phyloP scores from a whole-genome alignment of 768 basidiomycete species.

The Suillus lakei region DNA sequence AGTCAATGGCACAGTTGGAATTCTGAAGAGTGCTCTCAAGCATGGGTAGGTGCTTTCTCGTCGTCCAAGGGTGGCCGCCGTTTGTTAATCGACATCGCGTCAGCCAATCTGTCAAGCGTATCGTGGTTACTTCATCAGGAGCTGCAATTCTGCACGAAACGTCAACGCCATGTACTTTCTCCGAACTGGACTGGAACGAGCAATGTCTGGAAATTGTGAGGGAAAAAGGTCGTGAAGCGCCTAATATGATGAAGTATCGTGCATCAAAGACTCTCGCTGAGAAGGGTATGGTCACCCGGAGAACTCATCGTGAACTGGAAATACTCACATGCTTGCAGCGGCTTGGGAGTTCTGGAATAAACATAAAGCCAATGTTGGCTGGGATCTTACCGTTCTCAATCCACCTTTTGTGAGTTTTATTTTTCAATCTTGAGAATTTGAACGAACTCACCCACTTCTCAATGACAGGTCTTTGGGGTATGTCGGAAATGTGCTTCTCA shows the following conservation, averaged over 20 bases:
- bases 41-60: slow-evolving; percentile 43
- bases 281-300: slow-evolving; percentile 39
- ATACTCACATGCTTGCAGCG: slow-evolving; percentile 26
- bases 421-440: neutral
- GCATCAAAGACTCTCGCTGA: slow-evolving; percentile 73
- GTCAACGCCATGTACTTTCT: slow-evolving; percentile 36
- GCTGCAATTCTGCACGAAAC: slow-evolving; percentile 47
- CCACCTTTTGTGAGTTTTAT: slow-evolving; percentile 42
- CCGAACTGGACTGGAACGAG: slow-evolving; percentile 67
- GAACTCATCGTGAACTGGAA: neutral
- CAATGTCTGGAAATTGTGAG: slow-evolving; percentile 42
- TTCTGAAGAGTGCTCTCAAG: slow-evolving; percentile 63
- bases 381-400: slow-evolving; percentile 45
- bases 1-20: slow-evolving; percentile 66
- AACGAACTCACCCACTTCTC: neutral
- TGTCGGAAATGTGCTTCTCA: neutral
- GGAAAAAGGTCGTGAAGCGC: slow-evolving; percentile 52
- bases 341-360: slow-evolving; percentile 53
- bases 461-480: slow-evolving; percentile 34
- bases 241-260: slow-evolving; percentile 47
- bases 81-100: neutral
- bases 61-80: too few species aligned
- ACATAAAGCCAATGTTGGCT: slow-evolving; percentile 37
- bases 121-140: slow-evolving; percentile 70
- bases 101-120: slow-evolving; percentile 58